Evolutionary conservation across 306 rosid species (phyloP), one percentile per base, ranked within the genome.

Genomic region (Corylus avellana): DNA sequence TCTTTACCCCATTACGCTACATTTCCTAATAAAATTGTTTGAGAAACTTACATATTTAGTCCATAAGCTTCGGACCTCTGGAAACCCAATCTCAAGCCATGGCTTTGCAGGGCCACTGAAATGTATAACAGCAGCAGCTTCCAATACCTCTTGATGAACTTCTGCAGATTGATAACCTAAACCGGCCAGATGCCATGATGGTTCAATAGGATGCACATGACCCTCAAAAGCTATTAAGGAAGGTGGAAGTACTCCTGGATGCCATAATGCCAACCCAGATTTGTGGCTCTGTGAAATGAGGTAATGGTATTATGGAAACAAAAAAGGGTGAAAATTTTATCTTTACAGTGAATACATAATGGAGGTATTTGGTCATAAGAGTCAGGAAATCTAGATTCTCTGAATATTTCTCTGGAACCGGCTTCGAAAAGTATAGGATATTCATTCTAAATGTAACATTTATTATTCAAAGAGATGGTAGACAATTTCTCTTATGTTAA

Each of bases 41-140:
- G 98, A 89, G 68, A 55, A 78, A 84, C 88, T 92, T 83, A 92
- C 92, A 83, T 92, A 85, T 83, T 82, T 89, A 71, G 70, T 87
- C 98, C 98, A 94, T 63, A 89, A 84, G 74, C 86, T 87, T 61
- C 91, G 89, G 85, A 87, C 92, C 90, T 88, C 89, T 22, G 98
- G 91, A 79, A 79, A 82, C 55, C 96, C 88, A 54, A 92, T 92
- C 85, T 92, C 97, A 7, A 94, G 97, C 97, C 98, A 92, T n/a
- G 98, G 97, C 86, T 94, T 94, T 62, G 96, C 97, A 35, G 97
- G 98, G 79, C 98, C 98, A 51, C 94, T 91, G 94, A 92, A 92
- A 78, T 94, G 98, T 73, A 92, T 68, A 16, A 89, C 89, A 53
- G 91, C 79, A 8, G 98, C 89, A 59, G 89, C 88, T 82, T 87